These are phyloP conservation scores for Linnemannia exigua DNA, from an alignment of 192 early-diverging fungal genomes.

Conservation along the genomic window DNA sequence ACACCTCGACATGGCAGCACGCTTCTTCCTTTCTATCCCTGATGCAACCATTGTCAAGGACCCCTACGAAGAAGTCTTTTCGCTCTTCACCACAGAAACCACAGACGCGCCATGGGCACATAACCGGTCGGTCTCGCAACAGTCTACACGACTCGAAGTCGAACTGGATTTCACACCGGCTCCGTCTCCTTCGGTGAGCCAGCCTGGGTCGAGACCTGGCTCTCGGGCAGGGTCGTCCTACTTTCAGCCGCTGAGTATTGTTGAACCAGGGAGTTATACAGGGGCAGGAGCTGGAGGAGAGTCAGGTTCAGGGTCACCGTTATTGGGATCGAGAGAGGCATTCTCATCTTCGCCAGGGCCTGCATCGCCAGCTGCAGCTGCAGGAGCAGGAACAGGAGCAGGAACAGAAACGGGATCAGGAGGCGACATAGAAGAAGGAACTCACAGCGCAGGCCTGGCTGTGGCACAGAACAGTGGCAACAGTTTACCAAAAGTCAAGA, in stretches of 20 bases:
- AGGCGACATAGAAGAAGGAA: background rate
- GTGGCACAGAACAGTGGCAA: background rate
- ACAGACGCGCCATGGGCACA: slow-evolving; percentile 40
- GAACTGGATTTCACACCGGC: slow-evolving; percentile 50
- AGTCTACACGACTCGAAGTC: slow-evolving; percentile 39
- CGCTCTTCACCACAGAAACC: slow-evolving; percentile 52
- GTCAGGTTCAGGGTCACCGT: background rate
- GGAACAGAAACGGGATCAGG: too few relatives aligned
- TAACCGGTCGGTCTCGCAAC: slow-evolving; percentile 45
- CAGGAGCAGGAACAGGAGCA: too few relatives aligned
- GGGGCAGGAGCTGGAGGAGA: slow-evolving; percentile 15
- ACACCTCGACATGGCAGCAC: slow-evolving; percentile 14
- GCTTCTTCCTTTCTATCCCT: slow-evolving; percentile 49
- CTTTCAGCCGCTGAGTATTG: background rate
- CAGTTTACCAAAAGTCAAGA: slow-evolving; percentile 13
- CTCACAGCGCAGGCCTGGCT: background rate
- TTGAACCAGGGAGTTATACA: background rate
- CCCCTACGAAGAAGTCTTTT: slow-evolving; percentile 53
- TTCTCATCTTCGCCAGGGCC: background rate
- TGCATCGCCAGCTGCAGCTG: too few relatives aligned
- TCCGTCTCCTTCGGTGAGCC: slow-evolving; percentile 37
- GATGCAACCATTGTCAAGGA: slow-evolving; percentile 20
- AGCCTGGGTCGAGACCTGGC: slow-evolving; percentile 22
- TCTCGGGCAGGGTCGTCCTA: slow-evolving; percentile 21
- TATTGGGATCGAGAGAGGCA: background rate